Base-by-base conservation (phyloP, 495 filamentous ascomycete genomes). In the Aspergillus wentii region DNA sequence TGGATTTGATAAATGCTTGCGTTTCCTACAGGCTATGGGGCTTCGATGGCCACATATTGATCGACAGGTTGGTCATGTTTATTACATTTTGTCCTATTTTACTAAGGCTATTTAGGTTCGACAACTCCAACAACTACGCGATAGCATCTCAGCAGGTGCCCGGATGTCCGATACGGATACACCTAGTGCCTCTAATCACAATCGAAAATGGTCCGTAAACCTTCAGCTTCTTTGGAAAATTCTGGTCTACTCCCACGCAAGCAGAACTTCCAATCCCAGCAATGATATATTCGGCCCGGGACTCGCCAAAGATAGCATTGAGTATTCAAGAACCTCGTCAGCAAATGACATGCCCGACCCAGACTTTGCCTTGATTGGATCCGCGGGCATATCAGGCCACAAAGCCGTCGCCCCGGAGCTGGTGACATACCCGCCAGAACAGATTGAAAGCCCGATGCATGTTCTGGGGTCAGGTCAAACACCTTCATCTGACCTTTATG, bases 351-450 rank as follows among this genome's bases (percentile, higher is more conserved):
- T 56, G 27, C 41, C 48, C 2, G 59, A 57, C 7, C 57, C 46
- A 3, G 58, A 59, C 15, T 57, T 63, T 20, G 38, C 59, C 8
- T 37, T 63, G 8, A 52, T 63, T 40, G 59, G 59, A 21, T 63
- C 59, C 1, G 59, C 57, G 21, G 59, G 59, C 0, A 61, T 63
- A 5, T 56, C 59, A 30, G 59, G 57, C 4, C 59, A 63, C 32
- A 56, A 51, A 20, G 57, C 59, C 2, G 59, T 63, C 4, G 57
- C 52, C 0, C 32, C 41, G 19, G 59, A 63, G 21, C 52, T 58
- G 32, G 57, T 56, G 8, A 54, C 52, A 13, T 58, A 61, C 34
- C 59, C 59, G 2, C 57, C 59, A 3, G 59, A 63, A 31, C 51
- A 52, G 13, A 38, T 48, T 3, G 50, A 55, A 17, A 54, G 51